Evolutionary conservation across 2,329 filamentous ascomycete species (phyloP), one percentile per base, ranked within the genome.

Genomic region (Herpotrichia juniperi): DNA sequence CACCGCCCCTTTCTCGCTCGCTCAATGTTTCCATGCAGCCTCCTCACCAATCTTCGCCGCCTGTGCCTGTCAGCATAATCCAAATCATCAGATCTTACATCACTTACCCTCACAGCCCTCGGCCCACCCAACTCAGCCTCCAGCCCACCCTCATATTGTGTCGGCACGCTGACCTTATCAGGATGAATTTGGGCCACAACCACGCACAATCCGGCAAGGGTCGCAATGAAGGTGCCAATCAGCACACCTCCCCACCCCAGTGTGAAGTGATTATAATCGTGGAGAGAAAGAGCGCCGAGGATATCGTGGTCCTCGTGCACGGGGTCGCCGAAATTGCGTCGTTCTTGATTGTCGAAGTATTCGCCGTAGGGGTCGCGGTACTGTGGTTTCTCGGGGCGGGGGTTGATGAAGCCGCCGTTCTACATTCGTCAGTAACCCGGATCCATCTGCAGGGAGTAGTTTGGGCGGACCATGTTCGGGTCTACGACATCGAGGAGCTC

Each of bases 321-420:
- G 11, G 93, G 91, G 77, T 99, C 96, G 76, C 93, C 93, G 74
- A 90, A 97, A 83, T 99, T 97, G 69, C 94, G 87, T 73, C 93
- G 88, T 77, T 97, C 94, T 79, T 99, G 94, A 76, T 92, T 89
- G 78, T 99, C 93, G 91, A 92, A 97, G 91, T 92, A 99, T 72
- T 91, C 87, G 71, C 78, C 93, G 74, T 97, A 85, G 30, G 96
- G 94, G 76, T 97, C 94, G 73, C 94, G 91, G 79, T 91, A 90
- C 75, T 92, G 88, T 64, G 93, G 89, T 83, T 96, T 97, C 76
- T 93, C 80, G 48, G 82, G 78, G 12, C 87, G 85, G 52, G 90
- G 89, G 78, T 93, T 91, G 70, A 90, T 83, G 75, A 91, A 94
- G 75, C 88, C 89, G 69, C 90, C 91, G 76, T 93, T 96, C 89